Conservation (phyloP, 176 grass and related monocot genomes). For the Raddia distichophylla region DNA sequence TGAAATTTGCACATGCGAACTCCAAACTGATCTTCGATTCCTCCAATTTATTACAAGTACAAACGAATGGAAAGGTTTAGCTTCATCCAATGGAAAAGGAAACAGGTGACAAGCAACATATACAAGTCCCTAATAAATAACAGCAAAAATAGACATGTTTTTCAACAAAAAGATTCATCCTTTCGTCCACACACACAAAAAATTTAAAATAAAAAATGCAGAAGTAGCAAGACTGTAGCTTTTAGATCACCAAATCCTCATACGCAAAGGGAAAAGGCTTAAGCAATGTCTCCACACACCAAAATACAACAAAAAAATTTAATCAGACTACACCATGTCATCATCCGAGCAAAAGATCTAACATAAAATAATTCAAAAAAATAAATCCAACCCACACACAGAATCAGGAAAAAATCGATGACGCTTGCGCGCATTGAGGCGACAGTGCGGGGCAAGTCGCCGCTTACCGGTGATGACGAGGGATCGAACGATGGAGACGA, state of each 20-base stretch:
- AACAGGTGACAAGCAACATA: constrained; percentile 20
- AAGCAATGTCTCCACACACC: constrained; percentile 13
- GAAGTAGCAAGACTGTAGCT: constrained; percentile 37
- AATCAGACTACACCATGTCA: constrained; percentile 13
- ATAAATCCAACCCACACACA: not conserved
- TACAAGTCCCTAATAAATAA: constrained; percentile 7
- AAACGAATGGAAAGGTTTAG: constrained; percentile 14
- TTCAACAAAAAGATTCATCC: constrained; percentile 13
- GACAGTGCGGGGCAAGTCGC: constrained; percentile 1
- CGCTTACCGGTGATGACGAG: constrained; percentile 78
- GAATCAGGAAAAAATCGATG: not conserved
- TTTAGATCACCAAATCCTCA: constrained; percentile 42
- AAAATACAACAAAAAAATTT: not conserved
- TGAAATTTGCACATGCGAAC: not conserved
- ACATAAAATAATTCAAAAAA: not conserved
- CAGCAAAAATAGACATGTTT: constrained; percentile 25
- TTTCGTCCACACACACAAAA: not conserved
- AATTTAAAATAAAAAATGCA: constrained; percentile 37
- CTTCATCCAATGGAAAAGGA: constrained; percentile 8
- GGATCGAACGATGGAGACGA: constrained; percentile 83
- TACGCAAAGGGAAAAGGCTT: constrained; percentile 27
- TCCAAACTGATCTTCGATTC: constrained; percentile 2
- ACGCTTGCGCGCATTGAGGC: not conserved
- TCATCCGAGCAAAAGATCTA: not conserved
- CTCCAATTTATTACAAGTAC: not conserved